phyloP scores from a whole-genome alignment of 2,329 filamentous ascomycete genomes.

The Nannizziopsis arthrosporioides region DNA sequence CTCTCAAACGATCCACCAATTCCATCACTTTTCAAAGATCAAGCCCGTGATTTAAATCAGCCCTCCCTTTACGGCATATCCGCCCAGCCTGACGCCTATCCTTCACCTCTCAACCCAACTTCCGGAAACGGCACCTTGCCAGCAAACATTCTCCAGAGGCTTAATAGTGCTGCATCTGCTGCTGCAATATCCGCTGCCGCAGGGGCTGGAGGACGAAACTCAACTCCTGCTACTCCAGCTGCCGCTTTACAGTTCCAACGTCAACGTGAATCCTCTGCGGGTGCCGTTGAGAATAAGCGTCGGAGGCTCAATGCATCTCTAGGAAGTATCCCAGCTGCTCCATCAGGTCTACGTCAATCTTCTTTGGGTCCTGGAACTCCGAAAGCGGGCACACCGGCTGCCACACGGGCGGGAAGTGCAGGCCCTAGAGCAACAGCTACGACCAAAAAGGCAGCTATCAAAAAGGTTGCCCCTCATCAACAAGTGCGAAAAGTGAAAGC shows the following conservation, averaged over 20 bases:
- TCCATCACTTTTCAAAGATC: conserved; percentile 45
- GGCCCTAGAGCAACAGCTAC: conserved; percentile 38
- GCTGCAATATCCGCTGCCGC: conserved; percentile 30
- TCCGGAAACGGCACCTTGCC: conserved; percentile 45
- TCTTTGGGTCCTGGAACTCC: conserved; percentile 54
- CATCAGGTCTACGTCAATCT: conserved; percentile 47
- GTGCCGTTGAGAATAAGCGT: conserved; percentile 46
- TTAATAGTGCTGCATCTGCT: conserved; percentile 31
- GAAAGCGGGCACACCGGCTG: conserved; percentile 43
- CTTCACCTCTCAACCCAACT: conserved; percentile 42
- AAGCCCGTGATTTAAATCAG: conserved; percentile 36
- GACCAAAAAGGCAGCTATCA: conserved; percentile 38
- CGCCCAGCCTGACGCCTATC: conserved; percentile 32
- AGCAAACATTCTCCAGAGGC: conserved; percentile 40
- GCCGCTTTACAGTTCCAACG: conserved; percentile 33
- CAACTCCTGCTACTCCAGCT: conserved; percentile 36
- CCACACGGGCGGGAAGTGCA: conserved; percentile 47
- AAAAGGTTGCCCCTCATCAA: conserved; percentile 46
- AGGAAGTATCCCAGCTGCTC: conserved; percentile 42
- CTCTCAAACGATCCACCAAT: conserved; percentile 48
- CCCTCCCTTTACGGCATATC: conserved; percentile 39
- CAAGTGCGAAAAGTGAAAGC: conserved; percentile 34
- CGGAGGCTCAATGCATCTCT: conserved; percentile 45
- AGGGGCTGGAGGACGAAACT: conserved; percentile 29
- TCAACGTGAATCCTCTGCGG: conserved; percentile 45